These are phyloP conservation scores for Fusarium sp. DNA, from an alignment of 2,329 filamentous ascomycete species.

Conservation along the genomic window DNA sequence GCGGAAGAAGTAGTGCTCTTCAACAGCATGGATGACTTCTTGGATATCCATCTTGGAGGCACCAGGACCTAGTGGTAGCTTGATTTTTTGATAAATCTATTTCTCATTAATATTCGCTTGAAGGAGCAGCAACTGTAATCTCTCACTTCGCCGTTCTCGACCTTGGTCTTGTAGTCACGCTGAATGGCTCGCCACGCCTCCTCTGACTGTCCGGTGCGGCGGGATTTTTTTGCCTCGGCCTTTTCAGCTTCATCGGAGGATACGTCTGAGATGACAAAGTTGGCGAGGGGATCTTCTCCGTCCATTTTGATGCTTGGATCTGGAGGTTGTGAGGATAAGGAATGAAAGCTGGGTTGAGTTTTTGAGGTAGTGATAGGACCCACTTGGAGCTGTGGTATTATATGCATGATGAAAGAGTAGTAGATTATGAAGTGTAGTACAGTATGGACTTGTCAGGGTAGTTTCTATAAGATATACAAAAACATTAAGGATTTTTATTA, in stretches of 20 bases:
- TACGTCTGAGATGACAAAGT: constrained; percentile 48
- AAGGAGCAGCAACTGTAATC: not conserved
- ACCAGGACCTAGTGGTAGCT: constrained; percentile 51
- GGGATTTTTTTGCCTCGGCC: constrained; percentile 42
- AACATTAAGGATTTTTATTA: no score
- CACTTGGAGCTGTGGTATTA: constrained; percentile 25
- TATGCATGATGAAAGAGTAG: constrained; percentile 5
- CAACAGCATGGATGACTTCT: constrained; percentile 63
- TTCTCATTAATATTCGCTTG: not conserved
- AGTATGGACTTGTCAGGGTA: no score
- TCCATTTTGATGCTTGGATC: constrained; percentile 40
- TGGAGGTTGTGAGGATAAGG: not conserved
- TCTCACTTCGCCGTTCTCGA: constrained; percentile 64
- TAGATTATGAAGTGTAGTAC: not conserved
- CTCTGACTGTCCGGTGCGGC: constrained; percentile 58
- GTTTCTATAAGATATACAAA: no score
- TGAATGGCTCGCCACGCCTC: constrained; percentile 59
- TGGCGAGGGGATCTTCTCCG: constrained; percentile 45
- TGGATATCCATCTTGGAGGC: constrained; percentile 59
- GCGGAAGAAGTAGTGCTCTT: constrained; percentile 65
- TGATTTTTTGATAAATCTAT: constrained; percentile 56
- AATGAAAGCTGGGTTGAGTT: constrained; percentile 11
- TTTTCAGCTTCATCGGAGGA: constrained; percentile 50
- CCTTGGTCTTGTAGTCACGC: constrained; percentile 56
- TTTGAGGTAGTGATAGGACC: constrained; percentile 29